phyloP scores from a whole-genome alignment of 345 rosid genomes.

The Sisymbrium altissimum region DNA sequence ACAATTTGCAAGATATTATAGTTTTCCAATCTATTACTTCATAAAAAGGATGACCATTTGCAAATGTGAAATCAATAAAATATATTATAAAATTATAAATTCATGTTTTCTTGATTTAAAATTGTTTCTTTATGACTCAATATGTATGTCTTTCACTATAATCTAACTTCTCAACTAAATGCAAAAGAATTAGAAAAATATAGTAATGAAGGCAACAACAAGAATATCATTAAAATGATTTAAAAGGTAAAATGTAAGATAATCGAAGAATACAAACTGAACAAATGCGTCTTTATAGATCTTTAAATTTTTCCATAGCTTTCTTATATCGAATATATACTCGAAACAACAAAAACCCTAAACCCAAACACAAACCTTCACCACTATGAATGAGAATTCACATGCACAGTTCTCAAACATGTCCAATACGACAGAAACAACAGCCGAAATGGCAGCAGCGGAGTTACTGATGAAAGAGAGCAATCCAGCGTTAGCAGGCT shows the following conservation, averaged over 20 bases:
- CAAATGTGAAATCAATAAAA: no score
- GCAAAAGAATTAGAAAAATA: neutral
- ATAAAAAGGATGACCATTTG: no score
- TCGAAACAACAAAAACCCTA: neutral
- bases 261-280: neutral
- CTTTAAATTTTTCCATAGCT: no score
- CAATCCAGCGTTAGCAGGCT: constrained; percentile 26
- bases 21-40: no score
- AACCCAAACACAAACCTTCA: neutral
- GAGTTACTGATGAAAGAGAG: constrained; percentile 30
- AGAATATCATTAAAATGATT: neutral
- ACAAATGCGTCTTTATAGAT: neutral
- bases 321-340: constrained; percentile 11
- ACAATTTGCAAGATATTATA: no score
- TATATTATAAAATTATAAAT: no score
- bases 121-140: no score
- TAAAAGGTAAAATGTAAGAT: neutral
- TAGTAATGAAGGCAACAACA: neutral
- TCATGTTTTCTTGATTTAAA: no score
- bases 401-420: neutral
- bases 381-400: neutral
- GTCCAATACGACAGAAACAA: constrained; percentile 15
- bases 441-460: constrained; percentile 10
- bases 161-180: neutral
- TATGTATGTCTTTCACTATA: neutral